Evolutionary conservation across 306 rosid species (phyloP).

Genomic region (Astragalus glycyphyllos): DNA sequence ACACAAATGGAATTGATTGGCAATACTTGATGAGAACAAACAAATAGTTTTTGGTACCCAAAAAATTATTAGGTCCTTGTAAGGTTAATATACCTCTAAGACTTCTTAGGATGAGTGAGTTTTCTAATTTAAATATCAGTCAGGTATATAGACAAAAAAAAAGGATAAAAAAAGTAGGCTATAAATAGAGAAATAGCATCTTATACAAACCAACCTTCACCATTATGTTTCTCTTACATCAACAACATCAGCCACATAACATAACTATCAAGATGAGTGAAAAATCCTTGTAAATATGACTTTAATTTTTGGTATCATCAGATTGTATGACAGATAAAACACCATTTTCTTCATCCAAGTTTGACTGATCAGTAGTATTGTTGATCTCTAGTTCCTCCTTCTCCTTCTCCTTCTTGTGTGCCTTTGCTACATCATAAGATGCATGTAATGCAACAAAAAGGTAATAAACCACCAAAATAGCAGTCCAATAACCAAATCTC

Average conservation of each 20-base stretch:
- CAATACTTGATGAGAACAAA: too few species aligned
- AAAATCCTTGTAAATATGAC: neutral
- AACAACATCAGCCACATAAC: neutral
- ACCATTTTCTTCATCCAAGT: conserved; percentile 45
- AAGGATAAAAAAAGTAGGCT: too few species aligned
- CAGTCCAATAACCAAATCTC: conserved; percentile 68
- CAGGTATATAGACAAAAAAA: too few species aligned
- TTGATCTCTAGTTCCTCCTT: neutral
- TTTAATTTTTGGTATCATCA: conserved; percentile 10
- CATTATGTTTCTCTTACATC: neutral
- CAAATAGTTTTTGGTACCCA: too few species aligned
- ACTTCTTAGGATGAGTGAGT: too few species aligned
- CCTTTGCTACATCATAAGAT: conserved; percentile 65
- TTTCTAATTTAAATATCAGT: too few species aligned
- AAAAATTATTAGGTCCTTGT: too few species aligned
- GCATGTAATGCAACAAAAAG: conserved; percentile 68
- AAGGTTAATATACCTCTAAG: too few species aligned
- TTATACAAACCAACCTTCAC: neutral
- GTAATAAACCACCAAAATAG: conserved; percentile 54
- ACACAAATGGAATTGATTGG: too few species aligned
- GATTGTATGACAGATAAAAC: neutral
- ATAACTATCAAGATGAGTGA: conserved; percentile 1
- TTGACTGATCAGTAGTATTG: neutral
- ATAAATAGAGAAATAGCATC: neutral
- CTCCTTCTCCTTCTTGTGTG: conserved; percentile 8